These are phyloP conservation scores for Carallia brachiata DNA, from an alignment of 345 rosid species.

Conservation along the genomic window DNA sequence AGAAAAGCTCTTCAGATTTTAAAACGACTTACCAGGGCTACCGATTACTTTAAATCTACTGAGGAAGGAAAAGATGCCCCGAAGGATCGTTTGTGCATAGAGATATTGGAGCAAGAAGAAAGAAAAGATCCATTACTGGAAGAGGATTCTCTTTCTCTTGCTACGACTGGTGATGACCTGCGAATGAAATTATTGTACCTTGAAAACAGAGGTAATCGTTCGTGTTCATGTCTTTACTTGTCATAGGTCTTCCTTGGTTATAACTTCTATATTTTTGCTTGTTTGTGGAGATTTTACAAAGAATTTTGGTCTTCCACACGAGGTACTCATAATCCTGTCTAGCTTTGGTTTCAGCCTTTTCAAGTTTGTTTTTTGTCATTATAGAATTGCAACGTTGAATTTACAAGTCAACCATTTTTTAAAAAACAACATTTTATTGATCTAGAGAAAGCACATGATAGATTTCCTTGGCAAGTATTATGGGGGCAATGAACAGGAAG, in stretches of 20 bases:
- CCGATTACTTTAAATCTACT: slow-evolving; percentile 41
- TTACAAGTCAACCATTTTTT: no score
- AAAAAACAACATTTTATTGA: no score
- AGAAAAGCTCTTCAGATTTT: slow-evolving; percentile 72
- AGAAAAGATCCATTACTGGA: slow-evolving; percentile 56
- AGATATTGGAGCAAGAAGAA: slow-evolving; percentile 72
- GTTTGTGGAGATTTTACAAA: no score
- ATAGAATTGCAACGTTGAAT: no score
- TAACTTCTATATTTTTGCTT: neutral
- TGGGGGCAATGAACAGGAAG: no score
- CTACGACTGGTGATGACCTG: slow-evolving; percentile 71
- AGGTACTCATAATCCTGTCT: no score
- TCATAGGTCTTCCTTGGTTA: neutral
- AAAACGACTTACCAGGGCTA: slow-evolving; percentile 57
- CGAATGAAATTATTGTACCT: slow-evolving; percentile 64
- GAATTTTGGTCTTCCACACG: no score
- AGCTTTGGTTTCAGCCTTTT: no score
- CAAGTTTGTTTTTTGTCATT: no score
- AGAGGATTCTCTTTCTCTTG: slow-evolving; percentile 62
- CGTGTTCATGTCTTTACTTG: slow-evolving; percentile 4
- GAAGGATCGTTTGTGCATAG: slow-evolving; percentile 66
- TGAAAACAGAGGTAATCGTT: slow-evolving; percentile 69
- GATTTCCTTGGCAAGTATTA: no score
- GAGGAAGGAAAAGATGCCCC: slow-evolving; percentile 65
- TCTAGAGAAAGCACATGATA: no score